Base-by-base conservation (phyloP, 2,329 filamentous ascomycete genomes). In the Ambrosiella cleistominuta region DNA sequence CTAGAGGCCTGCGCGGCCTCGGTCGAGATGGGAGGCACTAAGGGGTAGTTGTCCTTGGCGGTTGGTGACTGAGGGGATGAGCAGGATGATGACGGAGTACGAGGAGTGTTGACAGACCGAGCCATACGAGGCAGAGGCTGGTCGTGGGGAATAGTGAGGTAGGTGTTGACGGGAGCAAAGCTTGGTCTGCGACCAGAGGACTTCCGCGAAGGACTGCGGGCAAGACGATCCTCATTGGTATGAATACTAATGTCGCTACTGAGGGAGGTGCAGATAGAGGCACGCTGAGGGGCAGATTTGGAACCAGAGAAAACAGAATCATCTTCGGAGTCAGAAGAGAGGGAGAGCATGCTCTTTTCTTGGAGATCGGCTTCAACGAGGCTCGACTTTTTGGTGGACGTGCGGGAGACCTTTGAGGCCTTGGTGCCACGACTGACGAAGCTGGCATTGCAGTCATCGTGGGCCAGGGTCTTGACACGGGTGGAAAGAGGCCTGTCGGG, bases 241-340 rank as follows among this genome's bases (percentile, higher is more conserved):
- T 58, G 56, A 5, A 54, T 51, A 44, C 56, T 57, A 8, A 60
- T 11, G 17, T 60, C 59, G 17, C 59, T 60, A 45, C 56, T 60
- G 9, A 60, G 44, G 2, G 59, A 60, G 9, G 59, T 60, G 56
- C 59, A 60, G 35, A 60, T 56, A 5, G 59, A 60, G 19, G 56
- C 55, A 12, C 59, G 56, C 52, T 60, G 56, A 15, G 51, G 59
- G 2, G 40, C 56, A 44, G 59, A 60, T 15, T 60, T 60, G n/a
- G 59, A 42, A 1, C 55, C 56, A 36, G 56, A 57, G 36, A 60
- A 60, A 5, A 60, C 45, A 17, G 59, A 65, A 35, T 74, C 73
- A 4, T 76, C 75, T 59, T 81, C 78, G 0, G 77, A 80, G 61
- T 80, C 77, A 0, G 78, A 80, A 1, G 77, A 80, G 1, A 81